A percentile compares a stretch with the other conserved stretches of the same genome.
phyloP scores from a whole-genome alignment of 2,329 filamentous ascomycete genomes.

The Claviceps sp. region DNA sequence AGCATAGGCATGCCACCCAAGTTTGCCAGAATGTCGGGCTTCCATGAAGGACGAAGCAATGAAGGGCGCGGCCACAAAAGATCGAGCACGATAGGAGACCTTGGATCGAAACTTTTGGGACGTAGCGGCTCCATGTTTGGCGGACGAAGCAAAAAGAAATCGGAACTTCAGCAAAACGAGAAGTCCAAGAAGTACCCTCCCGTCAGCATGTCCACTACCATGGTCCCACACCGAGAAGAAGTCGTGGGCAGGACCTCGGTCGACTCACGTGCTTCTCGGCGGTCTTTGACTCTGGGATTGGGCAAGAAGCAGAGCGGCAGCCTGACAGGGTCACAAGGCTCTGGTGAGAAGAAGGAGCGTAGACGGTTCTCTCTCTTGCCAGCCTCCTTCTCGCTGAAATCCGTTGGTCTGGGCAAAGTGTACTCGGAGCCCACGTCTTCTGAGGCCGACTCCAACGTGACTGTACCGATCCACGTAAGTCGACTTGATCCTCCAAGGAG shows the following conservation, averaged over 20 bases:
- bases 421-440: conserved; percentile 24
- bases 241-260: conserved; percentile 45
- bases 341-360: conserved; percentile 43
- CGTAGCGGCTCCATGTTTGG: conserved; percentile 72
- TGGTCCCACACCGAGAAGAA: conserved; percentile 41
- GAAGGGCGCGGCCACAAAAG: conserved; percentile 48
- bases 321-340: conserved; percentile 41
- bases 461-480: conserved; percentile 37
- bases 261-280: conserved; percentile 53
- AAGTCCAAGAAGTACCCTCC: conserved; percentile 69
- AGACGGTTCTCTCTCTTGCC: conserved; percentile 62
- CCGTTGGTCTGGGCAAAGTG: conserved; percentile 47
- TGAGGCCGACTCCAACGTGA: conserved; percentile 36
- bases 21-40: conserved; percentile 44
- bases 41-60: conserved; percentile 35
- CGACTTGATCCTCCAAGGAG: conserved; percentile 17
- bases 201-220: conserved; percentile 72
- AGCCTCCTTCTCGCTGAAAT: conserved; percentile 48
- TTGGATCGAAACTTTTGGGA: conserved; percentile 75
- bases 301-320: conserved; percentile 60
- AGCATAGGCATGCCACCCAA: conserved; percentile 47
- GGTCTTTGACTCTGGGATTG: conserved; percentile 57
- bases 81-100: conserved; percentile 64
- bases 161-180: conserved; percentile 35
- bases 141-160: conserved; percentile 39